Base-by-base conservation (phyloP, 1,284 basidiomycete genomes). In the Melanopsichium pennsylvanicum region DNA sequence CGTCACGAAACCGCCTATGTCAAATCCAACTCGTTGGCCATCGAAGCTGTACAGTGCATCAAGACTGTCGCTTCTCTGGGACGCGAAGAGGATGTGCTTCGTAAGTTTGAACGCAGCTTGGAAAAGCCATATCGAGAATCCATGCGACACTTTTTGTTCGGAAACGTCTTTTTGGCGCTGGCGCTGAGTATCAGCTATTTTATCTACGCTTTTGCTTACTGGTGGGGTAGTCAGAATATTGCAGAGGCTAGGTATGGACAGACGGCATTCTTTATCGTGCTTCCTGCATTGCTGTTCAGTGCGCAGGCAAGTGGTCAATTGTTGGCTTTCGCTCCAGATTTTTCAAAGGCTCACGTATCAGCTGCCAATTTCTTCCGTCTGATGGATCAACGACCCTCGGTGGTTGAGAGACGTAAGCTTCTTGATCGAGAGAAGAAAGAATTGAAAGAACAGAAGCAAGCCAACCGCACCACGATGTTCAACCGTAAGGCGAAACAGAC, bases 351-450 rank as follows among this genome's bases (percentile, higher is more conserved):
- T n/a, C 72, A 76, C 26, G 67, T 72, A 2, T 66, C 67, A 5
- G 72, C 74, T 12, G 54, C 57, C 13, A 70, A 74, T 36, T 66
- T 76, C 9, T 74, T 76, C 27, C 22, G 61, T 13, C 32, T 76
- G 26, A 57, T 76, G 57, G 74, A 76, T 44, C 57, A 60, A 38
- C 18, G 31, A 90, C 91, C 27, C 91, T 91, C 73, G 88, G 92
- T 36, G 90, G 91, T 21, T 88, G 86, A 26, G 76, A 75, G 51
- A 15, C 34, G 23, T 25, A 41, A 36, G 31, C 10, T 25, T 32
- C 4, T 60, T 79, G 16, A 75, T 75, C 29, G 72, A 70, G 40
- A 59, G 82, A 40, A 82, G 80, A 12, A 75, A 54, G 40, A 83
- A 12, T 31, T 19, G 12, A 13, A 36, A 42, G 22, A 27, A 47